Evolutionary conservation across 352 stramenopile genomes (phyloP), one percentile per base, ranked within the genome.

Genomic region (Phytophthora pluvialis): DNA sequence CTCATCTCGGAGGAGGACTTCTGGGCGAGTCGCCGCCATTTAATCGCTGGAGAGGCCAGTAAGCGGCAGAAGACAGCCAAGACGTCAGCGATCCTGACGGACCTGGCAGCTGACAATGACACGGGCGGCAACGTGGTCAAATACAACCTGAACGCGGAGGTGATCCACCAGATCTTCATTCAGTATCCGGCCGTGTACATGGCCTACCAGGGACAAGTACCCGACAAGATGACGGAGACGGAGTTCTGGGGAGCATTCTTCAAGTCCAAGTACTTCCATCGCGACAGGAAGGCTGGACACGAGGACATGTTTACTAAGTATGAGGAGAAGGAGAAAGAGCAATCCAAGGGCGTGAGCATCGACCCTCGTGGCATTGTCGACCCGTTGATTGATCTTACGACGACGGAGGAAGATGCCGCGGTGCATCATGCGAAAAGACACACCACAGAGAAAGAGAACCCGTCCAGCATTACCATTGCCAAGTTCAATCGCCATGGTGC

Each of bases 81-180:
- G 54, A 94, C 88, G 53, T 93, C 83, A 6, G 83, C 87, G 12
- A 94, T 96, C 25, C 51, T 96, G 43, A 94, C 88, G 12, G 88
- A 96, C 44, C 54, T 96, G 21, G 72, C 81, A 29, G 83, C 81
- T 10, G 75, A 94, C 43, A 94, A 87, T 60, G 86, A 91, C 18
- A 64, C 79, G 5, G 72, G 76, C 25, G 83, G 84, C 10, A 91
- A 94, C 36, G 81, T 91, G 26, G 81, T 96, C 72, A 96, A 96
- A 71, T 96, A 96, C 70, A 96, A 96, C 39, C 70, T 96, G 46
- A 96, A 96, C 43, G 86, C 86, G 1, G 86, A 96, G 26, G 88
- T 94, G 44, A 94, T 96, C 64, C 88, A 96, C 59, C 88, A 96
- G 73, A 96, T 96, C 57, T 96, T 96, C 35, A 89, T 94, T 51